Conservation (phyloP, 805 yeast genomes). For the Metschnikowia henanensis region DNA sequence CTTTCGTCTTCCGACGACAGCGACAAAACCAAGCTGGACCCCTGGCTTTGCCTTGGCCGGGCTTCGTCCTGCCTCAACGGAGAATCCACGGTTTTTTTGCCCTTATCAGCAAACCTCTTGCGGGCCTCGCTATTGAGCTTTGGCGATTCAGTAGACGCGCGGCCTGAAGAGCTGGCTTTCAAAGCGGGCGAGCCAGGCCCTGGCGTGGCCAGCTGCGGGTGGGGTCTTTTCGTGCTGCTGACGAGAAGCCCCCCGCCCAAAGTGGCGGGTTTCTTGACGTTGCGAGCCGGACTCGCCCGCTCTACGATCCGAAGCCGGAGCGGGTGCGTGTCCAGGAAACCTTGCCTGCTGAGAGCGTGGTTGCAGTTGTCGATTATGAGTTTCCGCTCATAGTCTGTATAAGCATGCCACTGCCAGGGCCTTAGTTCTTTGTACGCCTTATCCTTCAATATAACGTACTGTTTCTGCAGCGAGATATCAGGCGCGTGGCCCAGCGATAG, state of each 20-base stretch:
- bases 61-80: constrained; percentile 16
- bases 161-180: constrained; percentile 8
- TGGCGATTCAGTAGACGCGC: constrained; percentile 25
- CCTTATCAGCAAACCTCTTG: constrained; percentile 4
- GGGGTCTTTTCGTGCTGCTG: constrained; percentile 17
- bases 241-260: constrained; percentile 30
- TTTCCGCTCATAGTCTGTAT: constrained; percentile 31
- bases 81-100: constrained; percentile 14
- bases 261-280: constrained; percentile 12
- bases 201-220: constrained; percentile 8
- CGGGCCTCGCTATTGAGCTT: constrained; percentile 13
- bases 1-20: constrained; percentile 26
- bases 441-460: constrained; percentile 33
- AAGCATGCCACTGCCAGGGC: constrained; percentile 38
- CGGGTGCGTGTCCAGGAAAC: constrained; percentile 45
- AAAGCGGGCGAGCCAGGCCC: constrained; percentile 7
- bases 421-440: constrained; percentile 40
- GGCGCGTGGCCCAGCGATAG: constrained; percentile 10
- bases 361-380: constrained; percentile 34
- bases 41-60: constrained; percentile 1
- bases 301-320: constrained; percentile 33
- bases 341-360: constrained; percentile 41
- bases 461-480: constrained; percentile 8
- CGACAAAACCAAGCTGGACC: constrained; percentile 21
- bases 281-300: constrained; percentile 5